Evolutionary conservation across 75 land plant genomes (phyloP).

Genomic region (Pinus tabuliformis): DNA sequence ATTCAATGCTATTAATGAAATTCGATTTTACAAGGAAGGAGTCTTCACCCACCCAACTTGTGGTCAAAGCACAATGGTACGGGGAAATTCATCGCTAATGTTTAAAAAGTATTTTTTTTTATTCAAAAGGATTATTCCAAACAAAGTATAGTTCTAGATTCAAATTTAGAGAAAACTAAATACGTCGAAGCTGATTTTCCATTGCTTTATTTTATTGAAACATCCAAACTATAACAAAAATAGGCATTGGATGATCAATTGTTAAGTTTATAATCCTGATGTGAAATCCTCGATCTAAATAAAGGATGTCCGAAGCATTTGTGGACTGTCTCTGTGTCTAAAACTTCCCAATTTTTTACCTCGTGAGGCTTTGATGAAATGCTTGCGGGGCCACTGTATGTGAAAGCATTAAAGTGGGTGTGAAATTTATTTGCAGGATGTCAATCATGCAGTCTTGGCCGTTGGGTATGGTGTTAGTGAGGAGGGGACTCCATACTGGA

Average conservation of each 20-base stretch:
- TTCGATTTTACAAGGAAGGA: constrained; percentile 72
- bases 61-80: constrained; percentile 67
- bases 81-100: too few species aligned
- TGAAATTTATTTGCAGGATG: constrained; percentile 53
- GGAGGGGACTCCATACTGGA: constrained; percentile 20
- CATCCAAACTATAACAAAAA: too few species aligned
- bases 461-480: constrained; percentile 27
- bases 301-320: too few species aligned
- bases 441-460: constrained; percentile 40
- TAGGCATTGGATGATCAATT: too few species aligned
- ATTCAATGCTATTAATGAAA: constrained; percentile 71
- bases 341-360: not conserved
- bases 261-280: too few species aligned
- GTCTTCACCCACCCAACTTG: constrained; percentile 75
- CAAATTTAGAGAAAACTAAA: not conserved
- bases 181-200: not conserved
- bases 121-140: not conserved
- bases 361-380: not conserved
- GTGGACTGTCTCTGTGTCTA: too few species aligned
- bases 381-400: not conserved
- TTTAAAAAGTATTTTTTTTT: not conserved
- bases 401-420: not conserved
- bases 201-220: not conserved
- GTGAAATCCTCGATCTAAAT: too few species aligned
- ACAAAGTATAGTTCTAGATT: not conserved